A percentile compares a stretch with the other conserved stretches of the same genome.
Evolutionary conservation across 345 rosid species (phyloP).

Genomic region (Eucalyptus shirleyi): DNA sequence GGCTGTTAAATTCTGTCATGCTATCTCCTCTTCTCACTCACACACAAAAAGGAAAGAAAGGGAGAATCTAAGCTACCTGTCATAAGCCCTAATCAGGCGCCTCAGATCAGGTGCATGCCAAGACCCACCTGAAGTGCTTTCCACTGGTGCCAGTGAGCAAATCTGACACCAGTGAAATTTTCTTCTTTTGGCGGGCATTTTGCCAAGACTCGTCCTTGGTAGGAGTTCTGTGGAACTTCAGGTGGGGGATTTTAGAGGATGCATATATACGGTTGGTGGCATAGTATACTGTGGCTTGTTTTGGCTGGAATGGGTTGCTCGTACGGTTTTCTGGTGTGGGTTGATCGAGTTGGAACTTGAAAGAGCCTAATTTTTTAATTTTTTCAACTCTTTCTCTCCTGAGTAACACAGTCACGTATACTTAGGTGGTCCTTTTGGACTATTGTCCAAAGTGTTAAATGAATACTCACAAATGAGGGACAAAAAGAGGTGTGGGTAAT

Average conservation of each 20-base stretch:
- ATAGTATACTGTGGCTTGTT: not conserved
- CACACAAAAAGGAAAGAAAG: not conserved
- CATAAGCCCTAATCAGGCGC: not conserved
- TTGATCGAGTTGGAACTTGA: not conserved
- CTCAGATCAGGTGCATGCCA: not conserved
- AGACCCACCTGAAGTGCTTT: not conserved
- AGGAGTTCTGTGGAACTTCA: not conserved
- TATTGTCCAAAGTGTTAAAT: not conserved
- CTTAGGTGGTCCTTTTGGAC: not conserved
- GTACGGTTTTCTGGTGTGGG: not conserved
- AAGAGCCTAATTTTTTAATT: not conserved
- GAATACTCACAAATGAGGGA: not conserved
- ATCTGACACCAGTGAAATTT: not conserved
- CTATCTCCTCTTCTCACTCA: not conserved
- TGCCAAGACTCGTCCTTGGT: not conserved
- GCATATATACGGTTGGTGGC: not conserved
- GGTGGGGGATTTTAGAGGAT: not conserved
- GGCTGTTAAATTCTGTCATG: not conserved
- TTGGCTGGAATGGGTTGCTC: not conserved
- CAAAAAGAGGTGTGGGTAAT: not conserved
- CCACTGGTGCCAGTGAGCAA: not conserved
- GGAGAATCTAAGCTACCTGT: not conserved
- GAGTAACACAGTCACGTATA: not conserved
- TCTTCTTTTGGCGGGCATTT: not conserved
- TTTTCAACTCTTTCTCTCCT: not conserved